Evolutionary conservation across 352 stramenopile genomes (phyloP).

Genomic region (Phytopythium sindhum): DNA sequence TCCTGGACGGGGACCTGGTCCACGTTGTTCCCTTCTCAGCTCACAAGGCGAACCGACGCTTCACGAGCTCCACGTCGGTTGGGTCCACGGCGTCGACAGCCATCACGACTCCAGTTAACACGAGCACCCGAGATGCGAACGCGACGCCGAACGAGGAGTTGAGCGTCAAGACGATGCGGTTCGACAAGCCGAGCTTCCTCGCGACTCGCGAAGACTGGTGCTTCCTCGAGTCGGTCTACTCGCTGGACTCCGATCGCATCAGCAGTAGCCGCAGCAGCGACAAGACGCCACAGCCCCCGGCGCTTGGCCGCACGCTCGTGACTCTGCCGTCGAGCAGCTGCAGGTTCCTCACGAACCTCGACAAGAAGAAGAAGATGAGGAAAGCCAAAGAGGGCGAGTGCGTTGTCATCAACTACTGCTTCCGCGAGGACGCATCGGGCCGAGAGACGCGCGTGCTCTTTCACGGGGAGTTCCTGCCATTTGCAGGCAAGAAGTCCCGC

Average conservation of each 20-base stretch:
- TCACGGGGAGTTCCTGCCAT: constrained; percentile 31
- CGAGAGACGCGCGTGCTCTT: constrained; percentile 36
- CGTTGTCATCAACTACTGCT: constrained; percentile 42
- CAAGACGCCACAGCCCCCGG: constrained; percentile 3
- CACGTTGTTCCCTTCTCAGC: constrained; percentile 14
- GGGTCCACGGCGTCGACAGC: background rate
- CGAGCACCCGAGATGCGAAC: background rate
- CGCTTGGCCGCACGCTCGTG: constrained; percentile 5
- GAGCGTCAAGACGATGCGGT: constrained; percentile 32
- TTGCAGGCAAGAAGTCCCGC: background rate
- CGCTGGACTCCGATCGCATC: background rate
- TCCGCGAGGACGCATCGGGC: constrained; percentile 32
- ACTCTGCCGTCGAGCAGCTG: constrained; percentile 4
- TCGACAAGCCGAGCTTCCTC: constrained; percentile 33
- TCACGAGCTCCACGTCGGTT: constrained; percentile 4
- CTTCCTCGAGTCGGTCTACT: constrained; percentile 34
- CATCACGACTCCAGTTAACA: background rate
- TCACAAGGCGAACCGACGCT: background rate
- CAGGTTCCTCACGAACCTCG: constrained; percentile 16
- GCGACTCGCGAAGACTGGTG: constrained; percentile 38
- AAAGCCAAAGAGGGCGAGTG: constrained; percentile 26
- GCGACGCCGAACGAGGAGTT: constrained; percentile 11
- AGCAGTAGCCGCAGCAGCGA: background rate
- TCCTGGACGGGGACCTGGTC: constrained; percentile 33
- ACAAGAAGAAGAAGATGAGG: constrained; percentile 2